Base-by-base conservation (phyloP, 1,284 basidiomycete genomes). In the Ceratobasidium theobromae region DNA sequence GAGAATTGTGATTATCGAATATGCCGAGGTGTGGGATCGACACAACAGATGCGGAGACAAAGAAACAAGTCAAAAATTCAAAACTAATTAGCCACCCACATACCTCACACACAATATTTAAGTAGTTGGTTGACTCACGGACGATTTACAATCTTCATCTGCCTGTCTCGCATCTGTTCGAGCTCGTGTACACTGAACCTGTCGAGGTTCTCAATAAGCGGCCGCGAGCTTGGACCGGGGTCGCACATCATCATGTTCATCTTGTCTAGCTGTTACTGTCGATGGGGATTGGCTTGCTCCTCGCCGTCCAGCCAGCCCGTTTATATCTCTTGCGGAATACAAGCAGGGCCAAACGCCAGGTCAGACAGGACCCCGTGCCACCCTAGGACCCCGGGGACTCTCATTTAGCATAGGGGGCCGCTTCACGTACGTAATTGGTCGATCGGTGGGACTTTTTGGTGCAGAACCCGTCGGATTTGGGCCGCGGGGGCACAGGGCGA, bases 71-170 rank as follows among this genome's bases (percentile, higher is more conserved):
- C 32, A 55, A 43, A 16, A 16, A 27, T 14, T n/a, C n/a, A n/a
- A 46, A 14, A 11, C 9, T 38, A 45, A 21, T 45, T 45, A 51
- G 27, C 21, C 23, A 51, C 27, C 11, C 6, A n/a, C n/a, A n/a
- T n/a, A n/a, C n/a, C n/a, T n/a, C n/a, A n/a, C n/a, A n/a, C n/a
- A n/a, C n/a, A n/a, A n/a, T n/a, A n/a, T n/a, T n/a, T n/a, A n/a
- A n/a, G n/a, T n/a, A 46, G 18, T 8, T 23, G 18, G 18, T 9
- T 6, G 8, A 60, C 55, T 60, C 45, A 60, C 55, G 55, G 55
- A 35, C 55, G 55, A 60, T 60, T 60, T 3, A 60, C 55, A 35
- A 60, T 60, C 55, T 60, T 60, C 55, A 60, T 60, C 38, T 60
- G 55, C 40, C 55, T 23, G 16, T 60, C 55, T 35, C 55, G 25